These are phyloP conservation scores for Aspergillus tubingensis DNA, from an alignment of 2,329 filamentous ascomycete species.

Conservation along the genomic window DNA sequence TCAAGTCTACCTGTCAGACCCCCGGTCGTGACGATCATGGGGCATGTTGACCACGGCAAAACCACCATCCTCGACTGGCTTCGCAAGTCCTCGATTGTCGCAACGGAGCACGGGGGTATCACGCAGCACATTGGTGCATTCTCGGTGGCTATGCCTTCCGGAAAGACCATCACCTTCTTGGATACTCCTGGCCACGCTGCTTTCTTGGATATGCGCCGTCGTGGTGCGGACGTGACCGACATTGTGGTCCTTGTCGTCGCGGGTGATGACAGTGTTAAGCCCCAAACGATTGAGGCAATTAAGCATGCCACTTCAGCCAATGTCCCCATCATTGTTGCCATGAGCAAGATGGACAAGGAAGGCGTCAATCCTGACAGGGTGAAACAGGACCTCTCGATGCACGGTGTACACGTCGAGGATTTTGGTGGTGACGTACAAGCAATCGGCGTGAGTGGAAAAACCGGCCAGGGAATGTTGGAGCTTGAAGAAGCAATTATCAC, in stretches of 20 bases:
- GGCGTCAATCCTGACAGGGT: conserved; percentile 78
- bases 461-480: conserved; percentile 85
- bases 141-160: conserved; percentile 80
- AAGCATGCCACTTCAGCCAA: conserved; percentile 86
- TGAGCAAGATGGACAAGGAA: conserved; percentile 95
- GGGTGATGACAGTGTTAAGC: conserved; percentile 95
- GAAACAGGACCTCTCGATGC: conserved; percentile 79
- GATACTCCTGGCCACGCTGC: conserved; percentile 96
- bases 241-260: conserved; percentile 96
- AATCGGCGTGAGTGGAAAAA: conserved; percentile 89
- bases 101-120: conserved; percentile 91
- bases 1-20: conserved; percentile 72
- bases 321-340: conserved; percentile 94
- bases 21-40: conserved; percentile 98
- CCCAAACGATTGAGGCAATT: conserved; percentile 92
- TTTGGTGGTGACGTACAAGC: conserved; percentile 93
- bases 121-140: conserved; percentile 99
- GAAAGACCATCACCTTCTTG: conserved; percentile 91
- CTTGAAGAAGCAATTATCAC: conserved; percentile 88
- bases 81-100: conserved; percentile 87
- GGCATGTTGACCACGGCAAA: conserved; percentile 97
- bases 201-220: conserved; percentile 92
- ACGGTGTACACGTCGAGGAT: conserved; percentile 91
- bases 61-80: conserved; percentile 94
- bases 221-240: conserved; percentile 93